Base-by-base conservation (phyloP, 2,329 filamentous ascomycete species). In the Diaporthe humulicola region DNA sequence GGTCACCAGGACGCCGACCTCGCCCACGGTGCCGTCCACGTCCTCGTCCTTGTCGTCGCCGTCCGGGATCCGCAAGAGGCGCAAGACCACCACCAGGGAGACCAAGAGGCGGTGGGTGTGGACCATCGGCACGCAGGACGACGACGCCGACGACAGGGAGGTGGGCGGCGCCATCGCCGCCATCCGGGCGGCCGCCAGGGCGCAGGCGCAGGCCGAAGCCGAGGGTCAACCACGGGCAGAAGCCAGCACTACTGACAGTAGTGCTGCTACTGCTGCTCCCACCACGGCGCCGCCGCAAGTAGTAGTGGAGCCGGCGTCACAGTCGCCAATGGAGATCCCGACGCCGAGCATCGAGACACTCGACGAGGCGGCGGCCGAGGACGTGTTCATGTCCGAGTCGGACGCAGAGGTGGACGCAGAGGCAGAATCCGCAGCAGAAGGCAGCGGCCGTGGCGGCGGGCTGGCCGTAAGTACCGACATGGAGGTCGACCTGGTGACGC, bases 31-130 rank as follows among this genome's bases (percentile, higher is more conserved):
- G 0, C 70, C n/a, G 36, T 15, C 42, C 22, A 12, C 38, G 57
- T n/a, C 25, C 5, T 28, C 22, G 45, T 17, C 42, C 33, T 14
- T 22, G 36, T 25, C 28, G 3, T 40, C 48, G 64, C 86, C 74
- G 6, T 28, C 57, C n/a, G 74, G 87, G n/a, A 91, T 90, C 80
- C 85, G 87, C 14, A 90, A 87, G 80, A 82, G 84, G 42, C 86
- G 85, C 80, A 89, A 91, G 77, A 91, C 60, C 1, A n/a, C 56
- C 30, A 58, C 30, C 56, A 64, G 85, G 79, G 91, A 92, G 77
- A 92, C 91, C 86, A 91, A 89, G 82, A 85, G 90, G 17, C 88
- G 88, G 57, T 93, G 91, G 91, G 89, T 91, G 48, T 93, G 91
- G 91, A 93, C 91, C 1, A 92, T 93, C 58, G 89, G 88, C 25